These are phyloP conservation scores for Fusarium illudens DNA, from an alignment of 2,329 filamentous ascomycete genomes.

Conservation along the genomic window DNA sequence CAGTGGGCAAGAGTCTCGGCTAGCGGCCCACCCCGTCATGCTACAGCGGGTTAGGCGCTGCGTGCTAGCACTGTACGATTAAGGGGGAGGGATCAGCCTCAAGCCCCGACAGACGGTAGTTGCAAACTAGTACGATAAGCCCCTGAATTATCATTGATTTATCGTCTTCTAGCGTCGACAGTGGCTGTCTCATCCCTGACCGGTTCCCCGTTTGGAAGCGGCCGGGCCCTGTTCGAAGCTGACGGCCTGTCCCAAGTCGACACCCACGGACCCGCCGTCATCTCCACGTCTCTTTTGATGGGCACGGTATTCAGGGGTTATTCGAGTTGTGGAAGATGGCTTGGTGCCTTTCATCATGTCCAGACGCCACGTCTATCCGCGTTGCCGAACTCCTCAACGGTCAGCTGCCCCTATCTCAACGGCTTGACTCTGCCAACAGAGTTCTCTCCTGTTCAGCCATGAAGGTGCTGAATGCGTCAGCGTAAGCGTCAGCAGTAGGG, in stretches of 20 bases:
- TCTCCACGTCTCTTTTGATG: not conserved
- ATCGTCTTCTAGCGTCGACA: not conserved
- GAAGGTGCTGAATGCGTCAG: not conserved
- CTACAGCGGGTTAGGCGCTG: not conserved
- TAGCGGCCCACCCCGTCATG: not conserved
- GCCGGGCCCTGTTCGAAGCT: not conserved
- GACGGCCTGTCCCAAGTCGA: not conserved
- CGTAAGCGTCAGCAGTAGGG: not conserved
- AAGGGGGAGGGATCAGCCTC: not conserved
- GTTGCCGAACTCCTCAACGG: not conserved
- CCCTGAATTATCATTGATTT: not conserved
- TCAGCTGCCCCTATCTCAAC: not conserved
- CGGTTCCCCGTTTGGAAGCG: not conserved
- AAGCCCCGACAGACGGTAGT: not conserved
- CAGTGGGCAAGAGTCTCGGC: not conserved
- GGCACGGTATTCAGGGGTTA: not conserved
- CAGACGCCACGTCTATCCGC: not conserved
- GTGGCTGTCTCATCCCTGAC: not conserved
- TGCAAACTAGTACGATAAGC: not conserved
- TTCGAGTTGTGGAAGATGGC: not conserved
- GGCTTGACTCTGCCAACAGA: not conserved
- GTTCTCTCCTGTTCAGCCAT: not conserved
- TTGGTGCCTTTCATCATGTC: not conserved
- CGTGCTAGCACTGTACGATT: not conserved
- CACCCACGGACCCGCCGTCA: not conserved